Evolutionary conservation across 2,329 filamentous ascomycete species (phyloP).

Genomic region (Aspergillus pseudoviridinutans): DNA sequence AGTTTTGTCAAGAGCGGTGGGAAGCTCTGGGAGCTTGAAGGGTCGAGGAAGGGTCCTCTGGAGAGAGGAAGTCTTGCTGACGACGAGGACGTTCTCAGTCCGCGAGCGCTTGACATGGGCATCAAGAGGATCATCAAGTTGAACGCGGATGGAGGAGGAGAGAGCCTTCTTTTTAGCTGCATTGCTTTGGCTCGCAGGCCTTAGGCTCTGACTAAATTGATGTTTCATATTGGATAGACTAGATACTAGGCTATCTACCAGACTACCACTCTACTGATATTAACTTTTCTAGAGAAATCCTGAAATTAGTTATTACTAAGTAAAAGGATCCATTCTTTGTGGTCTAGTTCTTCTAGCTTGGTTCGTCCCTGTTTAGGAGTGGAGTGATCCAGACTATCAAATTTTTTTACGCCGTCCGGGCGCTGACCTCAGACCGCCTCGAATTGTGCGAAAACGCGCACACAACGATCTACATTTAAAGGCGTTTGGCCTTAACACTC

Average conservation of each 20-base stretch:
- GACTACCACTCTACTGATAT: too few relatives aligned
- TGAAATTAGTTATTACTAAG: too few relatives aligned
- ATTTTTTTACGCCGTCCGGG: slow-evolving; percentile 6
- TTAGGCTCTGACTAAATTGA: background rate
- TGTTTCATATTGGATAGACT: too few relatives aligned
- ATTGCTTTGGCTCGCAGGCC: slow-evolving; percentile 3
- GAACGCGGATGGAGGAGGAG: slow-evolving; percentile 7
- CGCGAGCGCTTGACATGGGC: slow-evolving; percentile 25
- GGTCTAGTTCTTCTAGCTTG: background rate
- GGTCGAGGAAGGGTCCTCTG: slow-evolving; percentile 28
- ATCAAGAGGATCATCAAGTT: slow-evolving; percentile 15
- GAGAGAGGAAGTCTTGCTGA: slow-evolving; percentile 23
- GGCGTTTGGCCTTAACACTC: background rate
- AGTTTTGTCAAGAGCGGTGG: slow-evolving; percentile 32
- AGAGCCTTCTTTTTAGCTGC: slow-evolving; percentile 1
- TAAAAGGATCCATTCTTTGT: background rate
- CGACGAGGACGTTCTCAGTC: slow-evolving; percentile 29
- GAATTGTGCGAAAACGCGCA: background rate
- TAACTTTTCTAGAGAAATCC: too few relatives aligned
- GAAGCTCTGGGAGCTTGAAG: slow-evolving; percentile 34
- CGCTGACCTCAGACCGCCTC: slow-evolving; percentile 15
- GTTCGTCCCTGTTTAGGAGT: background rate
- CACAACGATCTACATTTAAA: background rate
- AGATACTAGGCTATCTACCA: too few relatives aligned
- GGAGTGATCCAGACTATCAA: background rate